Evolutionary conservation across 2,329 filamentous ascomycete species (phyloP).

Genomic region (Colletotrichum graminicola): DNA sequence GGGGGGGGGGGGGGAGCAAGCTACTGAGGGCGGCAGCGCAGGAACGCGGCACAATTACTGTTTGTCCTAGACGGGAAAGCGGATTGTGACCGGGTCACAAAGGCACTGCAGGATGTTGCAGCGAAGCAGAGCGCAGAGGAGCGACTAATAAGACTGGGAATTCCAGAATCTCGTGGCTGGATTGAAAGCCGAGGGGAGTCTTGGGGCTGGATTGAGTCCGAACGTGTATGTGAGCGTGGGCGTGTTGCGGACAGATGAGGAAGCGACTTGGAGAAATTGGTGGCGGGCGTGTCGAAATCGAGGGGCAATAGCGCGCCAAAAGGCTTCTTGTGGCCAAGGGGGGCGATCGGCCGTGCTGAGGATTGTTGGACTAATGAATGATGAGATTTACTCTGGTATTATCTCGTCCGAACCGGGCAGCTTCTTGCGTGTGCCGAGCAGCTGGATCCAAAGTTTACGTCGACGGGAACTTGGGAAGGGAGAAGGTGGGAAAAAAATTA

Average conservation of each 20-base stretch:
- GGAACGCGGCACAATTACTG: slow-evolving; percentile 37
- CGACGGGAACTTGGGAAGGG: not conserved
- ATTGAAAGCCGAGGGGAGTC: slow-evolving; percentile 1
- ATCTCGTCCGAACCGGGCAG: slow-evolving; percentile 22
- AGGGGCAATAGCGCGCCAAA: slow-evolving; percentile 33
- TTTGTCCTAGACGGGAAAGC: slow-evolving; percentile 7
- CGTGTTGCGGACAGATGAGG: not conserved
- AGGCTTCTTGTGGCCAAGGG: slow-evolving; percentile 15
- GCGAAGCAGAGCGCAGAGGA: slow-evolving; percentile 1
- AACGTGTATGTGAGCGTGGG: not conserved
- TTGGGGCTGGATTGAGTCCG: slow-evolving; percentile 2
- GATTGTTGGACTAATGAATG: slow-evolving; percentile 15
- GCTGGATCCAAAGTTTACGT: not conserved
- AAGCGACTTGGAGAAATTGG: slow-evolving; percentile 6
- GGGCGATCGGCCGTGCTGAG: slow-evolving; percentile 22
- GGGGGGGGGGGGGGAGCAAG: not conserved
- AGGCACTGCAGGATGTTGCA: slow-evolving; percentile 6
- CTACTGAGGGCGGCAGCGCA: slow-evolving; percentile 21
- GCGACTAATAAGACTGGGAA: slow-evolving; percentile 12
- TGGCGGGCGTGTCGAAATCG: slow-evolving; percentile 34
- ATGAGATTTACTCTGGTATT: slow-evolving; percentile 29
- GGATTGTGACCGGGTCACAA: not conserved
- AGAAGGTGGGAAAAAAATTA: not conserved
- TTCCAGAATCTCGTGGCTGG: slow-evolving; percentile 15
- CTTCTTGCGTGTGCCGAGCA: slow-evolving; percentile 11